These are phyloP conservation scores for Thyridium curvatum DNA, from an alignment of 2,329 filamentous ascomycete genomes.

Conservation along the genomic window DNA sequence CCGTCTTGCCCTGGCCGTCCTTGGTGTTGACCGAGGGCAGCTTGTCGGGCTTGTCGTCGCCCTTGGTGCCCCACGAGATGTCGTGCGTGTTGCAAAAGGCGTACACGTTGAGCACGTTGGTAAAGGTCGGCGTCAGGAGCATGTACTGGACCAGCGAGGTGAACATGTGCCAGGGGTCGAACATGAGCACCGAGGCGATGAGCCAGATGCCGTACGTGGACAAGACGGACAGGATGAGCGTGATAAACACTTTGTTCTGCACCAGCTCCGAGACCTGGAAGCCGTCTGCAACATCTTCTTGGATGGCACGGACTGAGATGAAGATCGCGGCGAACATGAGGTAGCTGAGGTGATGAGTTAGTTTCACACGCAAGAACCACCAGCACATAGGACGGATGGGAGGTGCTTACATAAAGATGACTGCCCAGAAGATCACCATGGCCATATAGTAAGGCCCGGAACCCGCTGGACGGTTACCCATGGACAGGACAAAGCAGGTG, in stretches of 20 bases:
- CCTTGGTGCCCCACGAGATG: constrained; percentile 97
- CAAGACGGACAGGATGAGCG: constrained; percentile 83
- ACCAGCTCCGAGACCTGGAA: constrained; percentile 73
- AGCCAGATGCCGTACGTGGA: constrained; percentile 94
- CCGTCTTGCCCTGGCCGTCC: constrained; percentile 84
- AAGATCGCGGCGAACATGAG: constrained; percentile 92
- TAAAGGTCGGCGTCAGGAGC: constrained; percentile 89
- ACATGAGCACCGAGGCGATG: constrained; percentile 84
- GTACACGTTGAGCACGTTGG: constrained; percentile 98
- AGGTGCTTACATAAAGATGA: constrained; percentile 76
- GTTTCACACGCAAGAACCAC: too few relatives aligned
- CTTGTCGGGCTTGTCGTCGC: constrained; percentile 91
- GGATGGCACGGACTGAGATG: constrained; percentile 83
- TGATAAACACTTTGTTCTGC: constrained; percentile 84
- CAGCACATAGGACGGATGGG: too few relatives aligned
- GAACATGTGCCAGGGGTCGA: constrained; percentile 99
- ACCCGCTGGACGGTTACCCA: constrained; percentile 91
- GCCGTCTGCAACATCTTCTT: constrained; percentile 58
- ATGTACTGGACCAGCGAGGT: constrained; percentile 95
- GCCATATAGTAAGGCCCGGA: constrained; percentile 91
- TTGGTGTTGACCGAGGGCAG: constrained; percentile 85
- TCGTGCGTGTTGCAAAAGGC: constrained; percentile 98
- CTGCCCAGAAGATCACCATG: constrained; percentile 97
- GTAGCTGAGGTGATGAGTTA: constrained; percentile 48
- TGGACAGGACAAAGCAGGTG: constrained; percentile 88